Evolutionary conservation across 1,284 basidiomycete species (phyloP).

Genomic region (Ganoderma meredithae): DNA sequence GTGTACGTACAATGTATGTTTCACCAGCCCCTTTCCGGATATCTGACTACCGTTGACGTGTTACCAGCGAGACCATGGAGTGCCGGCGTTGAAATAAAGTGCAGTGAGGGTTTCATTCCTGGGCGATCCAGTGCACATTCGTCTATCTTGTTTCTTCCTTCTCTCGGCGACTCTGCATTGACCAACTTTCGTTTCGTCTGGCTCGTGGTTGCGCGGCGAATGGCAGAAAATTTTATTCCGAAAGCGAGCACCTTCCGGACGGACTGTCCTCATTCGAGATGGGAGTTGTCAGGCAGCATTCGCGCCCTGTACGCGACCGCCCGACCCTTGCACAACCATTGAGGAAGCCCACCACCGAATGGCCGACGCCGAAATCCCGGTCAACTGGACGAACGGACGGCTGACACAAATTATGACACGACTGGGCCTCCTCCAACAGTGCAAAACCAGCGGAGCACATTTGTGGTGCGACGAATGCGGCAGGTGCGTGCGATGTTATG

Average conservation of each 20-base stretch:
- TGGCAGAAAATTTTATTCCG: background rate
- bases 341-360: slow-evolving; percentile 15
- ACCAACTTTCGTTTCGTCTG: background rate
- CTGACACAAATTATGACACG: background rate
- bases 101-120: background rate
- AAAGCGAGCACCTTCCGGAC: background rate
- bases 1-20: slow-evolving; percentile 31
- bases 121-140: background rate
- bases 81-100: background rate
- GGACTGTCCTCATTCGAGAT: slow-evolving; percentile 1
- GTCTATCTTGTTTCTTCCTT: background rate
- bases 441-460: background rate
- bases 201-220: background rate
- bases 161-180: background rate
- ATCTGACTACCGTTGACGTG: slow-evolving; percentile 15
- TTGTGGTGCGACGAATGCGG: background rate
- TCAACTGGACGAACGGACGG: background rate
- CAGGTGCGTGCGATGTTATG: background rate
- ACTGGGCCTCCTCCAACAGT: background rate
- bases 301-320: background rate
- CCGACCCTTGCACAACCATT: slow-evolving; percentile 21
- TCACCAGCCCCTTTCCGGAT: slow-evolving; percentile 3
- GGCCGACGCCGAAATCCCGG: background rate
- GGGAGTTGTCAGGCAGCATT: background rate
- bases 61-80: background rate